phyloP scores from a whole-genome alignment of 2,329 filamentous ascomycete genomes.

The Ascochyta lentis region DNA sequence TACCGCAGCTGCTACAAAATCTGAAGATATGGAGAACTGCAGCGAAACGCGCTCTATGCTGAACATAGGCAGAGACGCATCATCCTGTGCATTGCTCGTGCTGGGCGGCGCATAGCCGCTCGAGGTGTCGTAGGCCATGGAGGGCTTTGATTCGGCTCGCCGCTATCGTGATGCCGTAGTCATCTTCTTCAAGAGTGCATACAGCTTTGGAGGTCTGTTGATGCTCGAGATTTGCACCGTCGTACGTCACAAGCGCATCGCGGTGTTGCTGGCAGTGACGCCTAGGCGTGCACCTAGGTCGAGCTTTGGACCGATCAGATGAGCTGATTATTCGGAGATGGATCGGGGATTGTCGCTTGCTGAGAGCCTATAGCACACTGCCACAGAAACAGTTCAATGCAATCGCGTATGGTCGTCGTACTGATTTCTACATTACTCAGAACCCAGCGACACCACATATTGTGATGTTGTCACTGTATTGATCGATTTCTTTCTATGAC shows the following conservation, averaged over 20 bases:
- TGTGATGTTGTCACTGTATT: too few relatives aligned
- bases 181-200: conserved; percentile 19
- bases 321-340: conserved; percentile 9
- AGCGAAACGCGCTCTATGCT: conserved; percentile 91
- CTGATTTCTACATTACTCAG: too few relatives aligned
- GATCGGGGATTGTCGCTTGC: neutral
- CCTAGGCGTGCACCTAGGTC: conserved; percentile 9
- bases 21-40: conserved; percentile 90
- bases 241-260: conserved; percentile 15
- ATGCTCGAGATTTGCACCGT: neutral
- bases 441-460: too few relatives aligned
- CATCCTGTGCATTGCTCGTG: conserved; percentile 67
- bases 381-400: too few relatives aligned
- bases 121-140: conserved; percentile 73
- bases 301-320: conserved; percentile 3
- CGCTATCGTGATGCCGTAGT: conserved; percentile 19
- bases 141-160: conserved; percentile 15
- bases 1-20: conserved; percentile 95
- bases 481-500: too few relatives aligned
- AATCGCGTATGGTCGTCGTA: too few relatives aligned
- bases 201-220: conserved; percentile 17
- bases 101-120: conserved; percentile 75
- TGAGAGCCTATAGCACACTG: neutral
- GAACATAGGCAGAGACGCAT: conserved; percentile 82
- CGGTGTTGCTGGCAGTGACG: conserved; percentile 23